Conservation (phyloP, 2,329 filamentous ascomycete genomes). For the Aspergillus pseudoterreus region DNA sequence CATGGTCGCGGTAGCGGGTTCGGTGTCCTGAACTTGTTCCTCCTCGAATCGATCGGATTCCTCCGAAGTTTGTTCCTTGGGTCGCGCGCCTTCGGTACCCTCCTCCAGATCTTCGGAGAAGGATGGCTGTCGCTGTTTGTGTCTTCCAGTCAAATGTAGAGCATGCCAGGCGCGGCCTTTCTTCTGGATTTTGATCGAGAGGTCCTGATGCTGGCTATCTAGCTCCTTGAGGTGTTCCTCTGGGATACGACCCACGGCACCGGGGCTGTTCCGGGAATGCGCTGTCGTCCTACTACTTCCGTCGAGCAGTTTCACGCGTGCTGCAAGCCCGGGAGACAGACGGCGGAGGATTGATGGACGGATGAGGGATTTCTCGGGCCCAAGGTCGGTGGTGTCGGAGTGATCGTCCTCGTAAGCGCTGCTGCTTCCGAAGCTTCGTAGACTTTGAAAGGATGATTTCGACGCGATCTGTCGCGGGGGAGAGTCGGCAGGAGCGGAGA, state of each 20-base stretch:
- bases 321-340: constrained; percentile 40
- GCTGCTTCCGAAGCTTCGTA: constrained; percentile 33
- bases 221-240: constrained; percentile 40
- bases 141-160: constrained; percentile 13
- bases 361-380: constrained; percentile 23
- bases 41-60: background rate
- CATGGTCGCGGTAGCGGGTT: constrained; percentile 18
- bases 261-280: constrained; percentile 19
- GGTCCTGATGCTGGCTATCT: constrained; percentile 35
- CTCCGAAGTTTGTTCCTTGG: background rate
- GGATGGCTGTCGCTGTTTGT: constrained; percentile 10
- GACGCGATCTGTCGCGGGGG: constrained; percentile 31
- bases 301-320: constrained; percentile 41
- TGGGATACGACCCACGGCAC: constrained; percentile 37
- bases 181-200: constrained; percentile 37
- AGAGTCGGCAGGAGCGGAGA: constrained; percentile 26
- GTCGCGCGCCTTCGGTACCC: constrained; percentile 12
- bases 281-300: constrained; percentile 27
- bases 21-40: background rate
- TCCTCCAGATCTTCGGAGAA: constrained; percentile 19
- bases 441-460: constrained; percentile 34
- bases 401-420: constrained; percentile 26
- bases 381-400: constrained; percentile 14
- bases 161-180: constrained; percentile 37
- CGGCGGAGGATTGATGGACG: constrained; percentile 39